Percentiles rank a stretch among this genome's conserved stretches.
Conservation (phyloP, 441 rosid species). For the Raphanus hybrid region DNA sequence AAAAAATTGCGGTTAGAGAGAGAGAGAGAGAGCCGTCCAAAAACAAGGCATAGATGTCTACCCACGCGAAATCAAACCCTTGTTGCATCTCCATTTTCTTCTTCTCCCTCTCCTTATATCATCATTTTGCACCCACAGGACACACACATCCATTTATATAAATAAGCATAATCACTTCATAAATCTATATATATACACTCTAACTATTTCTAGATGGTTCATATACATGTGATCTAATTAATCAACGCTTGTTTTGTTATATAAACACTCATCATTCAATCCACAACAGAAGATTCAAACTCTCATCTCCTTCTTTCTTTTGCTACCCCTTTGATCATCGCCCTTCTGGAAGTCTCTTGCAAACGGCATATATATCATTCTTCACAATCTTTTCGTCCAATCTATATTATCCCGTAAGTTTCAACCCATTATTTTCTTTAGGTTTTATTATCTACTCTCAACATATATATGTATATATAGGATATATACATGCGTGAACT, state of each 20-base stretch:
- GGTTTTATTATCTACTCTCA: not conserved
- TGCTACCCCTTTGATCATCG: conserved; percentile 8
- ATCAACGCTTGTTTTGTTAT: conserved; percentile 21
- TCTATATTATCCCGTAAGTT: conserved; percentile 33
- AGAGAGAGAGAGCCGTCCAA: conserved; percentile 79
- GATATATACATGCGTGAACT: conserved; percentile 11
- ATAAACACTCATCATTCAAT: conserved; percentile 23
- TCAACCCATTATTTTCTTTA: not conserved
- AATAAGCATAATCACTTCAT: too few species aligned
- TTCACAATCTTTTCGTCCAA: conserved; percentile 3
- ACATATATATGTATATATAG: not conserved
- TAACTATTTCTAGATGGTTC: conserved; percentile 24
- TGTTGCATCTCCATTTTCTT: not conserved
- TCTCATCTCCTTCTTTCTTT: conserved; percentile 25
- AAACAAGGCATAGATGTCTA: conserved; percentile 55
- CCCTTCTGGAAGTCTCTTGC: conserved; percentile 6
- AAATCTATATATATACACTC: too few species aligned
- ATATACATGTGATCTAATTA: conserved; percentile 37
- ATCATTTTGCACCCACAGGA: too few species aligned
- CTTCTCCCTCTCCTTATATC: too few species aligned
- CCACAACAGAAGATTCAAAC: not conserved
- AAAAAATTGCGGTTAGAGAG: conserved; percentile 59
- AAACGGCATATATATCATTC: not conserved
- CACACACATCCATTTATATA: too few species aligned
- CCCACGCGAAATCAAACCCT: conserved; percentile 86